Conservation (phyloP, 306 rosid species). For the Gynostemma pentaphyllum region DNA sequence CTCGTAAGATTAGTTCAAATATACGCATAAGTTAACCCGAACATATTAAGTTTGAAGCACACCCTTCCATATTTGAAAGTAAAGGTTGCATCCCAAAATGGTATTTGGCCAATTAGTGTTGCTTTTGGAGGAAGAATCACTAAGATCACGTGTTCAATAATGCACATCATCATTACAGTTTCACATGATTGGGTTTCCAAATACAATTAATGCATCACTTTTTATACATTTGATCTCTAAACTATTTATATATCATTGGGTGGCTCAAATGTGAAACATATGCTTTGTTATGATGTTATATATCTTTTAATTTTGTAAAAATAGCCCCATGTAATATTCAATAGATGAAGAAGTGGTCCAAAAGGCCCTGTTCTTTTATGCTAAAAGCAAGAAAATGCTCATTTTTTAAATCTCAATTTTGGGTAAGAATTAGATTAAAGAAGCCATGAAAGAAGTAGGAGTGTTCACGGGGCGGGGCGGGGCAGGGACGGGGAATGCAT, state of each 20-base stretch:
- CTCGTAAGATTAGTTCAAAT: no score
- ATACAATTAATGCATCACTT: no score
- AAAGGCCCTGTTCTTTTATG: neutral
- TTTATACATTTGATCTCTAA: no score
- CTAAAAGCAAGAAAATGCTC: neutral
- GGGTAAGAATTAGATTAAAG: neutral
- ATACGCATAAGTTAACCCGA: no score
- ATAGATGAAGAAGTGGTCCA: conserved; percentile 1
- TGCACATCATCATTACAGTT: conserved; percentile 44
- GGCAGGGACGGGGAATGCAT: no score
- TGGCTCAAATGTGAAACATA: neutral
- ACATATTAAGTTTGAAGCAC: no score
- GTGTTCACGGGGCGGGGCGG: no score
- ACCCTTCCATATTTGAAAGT: no score
- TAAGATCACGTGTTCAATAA: conserved; percentile 55
- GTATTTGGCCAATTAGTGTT: conserved; percentile 10
- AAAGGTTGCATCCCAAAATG: neutral
- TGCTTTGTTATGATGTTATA: conserved; percentile 12
- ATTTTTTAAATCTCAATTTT: neutral
- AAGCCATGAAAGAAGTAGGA: no score
- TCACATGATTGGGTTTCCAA: conserved; percentile 62
- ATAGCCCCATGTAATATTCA: neutral
- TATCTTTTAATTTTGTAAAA: neutral
- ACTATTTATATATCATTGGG: conserved; percentile 1
- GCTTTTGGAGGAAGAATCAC: conserved; percentile 33